Evolutionary conservation across 306 rosid genomes (phyloP).

Genomic region (Hippophae rhamnoides): DNA sequence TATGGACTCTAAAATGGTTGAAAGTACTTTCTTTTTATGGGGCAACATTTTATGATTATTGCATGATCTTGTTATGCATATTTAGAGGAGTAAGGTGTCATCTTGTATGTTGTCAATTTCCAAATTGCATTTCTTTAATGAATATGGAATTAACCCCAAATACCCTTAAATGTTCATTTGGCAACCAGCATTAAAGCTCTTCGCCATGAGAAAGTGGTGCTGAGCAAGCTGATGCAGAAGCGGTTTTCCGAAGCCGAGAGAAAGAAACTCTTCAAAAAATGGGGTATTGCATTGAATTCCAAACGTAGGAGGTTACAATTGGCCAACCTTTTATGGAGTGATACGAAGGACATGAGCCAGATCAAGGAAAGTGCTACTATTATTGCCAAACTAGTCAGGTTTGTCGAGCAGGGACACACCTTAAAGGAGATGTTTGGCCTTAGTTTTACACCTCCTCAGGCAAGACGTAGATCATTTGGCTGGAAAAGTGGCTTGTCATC

Average conservation of each 20-base stretch:
- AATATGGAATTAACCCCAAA: background rate
- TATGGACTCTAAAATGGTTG: too few relatives aligned
- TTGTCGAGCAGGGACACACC: constrained; percentile 65
- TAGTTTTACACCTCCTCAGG: constrained; percentile 56
- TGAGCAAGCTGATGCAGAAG: constrained; percentile 71
- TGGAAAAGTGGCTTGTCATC: constrained; percentile 60
- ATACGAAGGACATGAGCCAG: constrained; percentile 47
- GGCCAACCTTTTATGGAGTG: constrained; percentile 54
- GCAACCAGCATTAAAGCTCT: constrained; percentile 56
- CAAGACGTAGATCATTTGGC: constrained; percentile 43
- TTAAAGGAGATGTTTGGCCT: constrained; percentile 95
- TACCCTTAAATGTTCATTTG: constrained; percentile 14
- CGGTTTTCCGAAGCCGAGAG: constrained; percentile 65
- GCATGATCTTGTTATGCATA: too few relatives aligned
- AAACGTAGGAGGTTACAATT: constrained; percentile 90
- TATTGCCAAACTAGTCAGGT: constrained; percentile 73
- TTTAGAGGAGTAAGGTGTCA: too few relatives aligned
- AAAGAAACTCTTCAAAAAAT: constrained; percentile 46
- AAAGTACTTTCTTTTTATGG: too few relatives aligned
- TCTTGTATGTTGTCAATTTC: background rate
- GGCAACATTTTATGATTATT: too few relatives aligned
- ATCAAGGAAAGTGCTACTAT: constrained; percentile 61
- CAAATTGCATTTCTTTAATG: background rate
- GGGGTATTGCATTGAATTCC: constrained; percentile 68
- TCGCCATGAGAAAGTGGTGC: constrained; percentile 61